Conservation (phyloP, 192 early-diverging fungal species). For the Oehlia diaphana region DNA sequence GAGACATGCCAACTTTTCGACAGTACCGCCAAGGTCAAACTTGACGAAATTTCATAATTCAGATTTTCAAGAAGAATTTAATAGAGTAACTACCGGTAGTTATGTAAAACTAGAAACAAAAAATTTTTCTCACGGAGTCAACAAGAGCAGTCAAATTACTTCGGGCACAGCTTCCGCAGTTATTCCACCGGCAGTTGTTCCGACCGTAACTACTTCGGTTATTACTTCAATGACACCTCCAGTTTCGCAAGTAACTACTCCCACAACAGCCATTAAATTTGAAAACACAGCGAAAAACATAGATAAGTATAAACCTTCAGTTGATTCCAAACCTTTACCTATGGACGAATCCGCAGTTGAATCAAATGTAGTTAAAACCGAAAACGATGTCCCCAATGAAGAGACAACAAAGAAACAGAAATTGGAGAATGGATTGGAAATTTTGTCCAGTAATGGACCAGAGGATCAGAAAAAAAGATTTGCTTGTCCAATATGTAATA, state of each 20-base stretch:
- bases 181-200: not conserved
- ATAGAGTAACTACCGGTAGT: not conserved
- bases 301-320: not conserved
- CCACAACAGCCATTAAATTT: not conserved
- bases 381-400: no score
- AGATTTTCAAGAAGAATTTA: not conserved
- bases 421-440: not conserved
- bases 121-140: not conserved
- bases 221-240: not conserved
- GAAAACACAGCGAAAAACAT: not conserved
- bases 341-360: not conserved
- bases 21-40: not conserved
- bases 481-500: conserved; percentile 38
- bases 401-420: not conserved
- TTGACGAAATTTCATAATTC: not conserved
- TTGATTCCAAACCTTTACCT: not conserved
- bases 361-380: not conserved
- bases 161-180: not conserved
- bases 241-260: not conserved
- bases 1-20: not conserved
- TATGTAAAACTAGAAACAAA: not conserved
- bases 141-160: not conserved
- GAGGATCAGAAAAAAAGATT: conserved; percentile 13
- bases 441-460: not conserved
- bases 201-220: not conserved